Base-by-base conservation (phyloP, 1,139 yeast species). In the Yamadazyma membranifaciens region DNA sequence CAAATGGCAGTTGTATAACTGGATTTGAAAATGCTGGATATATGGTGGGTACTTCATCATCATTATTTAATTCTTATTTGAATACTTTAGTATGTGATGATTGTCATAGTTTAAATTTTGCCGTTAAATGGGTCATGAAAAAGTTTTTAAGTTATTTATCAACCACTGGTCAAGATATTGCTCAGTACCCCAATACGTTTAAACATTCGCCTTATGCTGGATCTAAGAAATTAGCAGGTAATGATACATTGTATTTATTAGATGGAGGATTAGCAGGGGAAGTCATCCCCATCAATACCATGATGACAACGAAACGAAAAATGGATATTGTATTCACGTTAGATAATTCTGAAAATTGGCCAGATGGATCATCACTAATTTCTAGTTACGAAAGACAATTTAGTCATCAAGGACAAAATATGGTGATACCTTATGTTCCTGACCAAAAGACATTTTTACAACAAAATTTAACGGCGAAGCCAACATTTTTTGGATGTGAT, bases 21-120 rank as follows among this genome's bases (percentile, higher is more conserved):
- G 95, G 94, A 2, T 81, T 75, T 48, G 95, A 86, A 59, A 86
- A 86, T 56, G 83, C 86, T 5, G 95, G 91, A 1, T 86, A 78
- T 57, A 67, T 83, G 32, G 63, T 85, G 62, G 95, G 94, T 33
- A 83, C 94, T 2, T 83, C 94, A 0, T 83, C 95, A 0, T 73
- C 92, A 1, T 67, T 88, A 42, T 88, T 87, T 66, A 87, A 87
- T 62, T 80, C 80, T 56, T 80, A 83, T 51, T 59, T 85, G 33
- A 65, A 83, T 44, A 77, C 77, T 44, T 62, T 84, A 46, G 83
- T 82, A 44, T 68, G 73, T 47, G 65, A 60, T 7, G 58, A 57
- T 25, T 67, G 72, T 45, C 36, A 31, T 35, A 68, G 82, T 1
- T 70, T 79, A 30, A 57, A 78, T 28, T 60, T 73, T 22, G 73